Evolutionary conservation across 2,329 filamentous ascomycete species (phyloP).

Genomic region (Aotearoamyces nothofagi): DNA sequence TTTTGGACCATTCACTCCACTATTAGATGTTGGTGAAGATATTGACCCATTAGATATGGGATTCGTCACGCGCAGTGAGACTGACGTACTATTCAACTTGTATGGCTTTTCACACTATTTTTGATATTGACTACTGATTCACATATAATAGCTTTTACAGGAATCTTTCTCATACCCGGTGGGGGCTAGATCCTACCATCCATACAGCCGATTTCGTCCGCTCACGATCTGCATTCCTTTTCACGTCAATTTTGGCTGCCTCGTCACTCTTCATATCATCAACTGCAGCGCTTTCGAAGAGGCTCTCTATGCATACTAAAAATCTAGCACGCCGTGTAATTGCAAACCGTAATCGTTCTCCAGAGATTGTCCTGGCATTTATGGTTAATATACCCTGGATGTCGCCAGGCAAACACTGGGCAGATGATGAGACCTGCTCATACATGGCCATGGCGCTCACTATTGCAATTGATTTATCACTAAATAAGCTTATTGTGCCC

Average conservation of each 20-base stretch:
- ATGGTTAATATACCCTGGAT: constrained; percentile 69
- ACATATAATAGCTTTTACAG: constrained; percentile 41
- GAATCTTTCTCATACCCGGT: constrained; percentile 56
- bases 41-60: constrained; percentile 57
- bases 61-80: constrained; percentile 50
- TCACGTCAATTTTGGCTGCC: constrained; percentile 55
- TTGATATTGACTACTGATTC: constrained; percentile 4
- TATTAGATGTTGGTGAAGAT: constrained; percentile 45
- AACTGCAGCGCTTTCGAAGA: constrained; percentile 46
- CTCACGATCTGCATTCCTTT: constrained; percentile 52
- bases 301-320: constrained; percentile 49
- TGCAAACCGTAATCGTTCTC: constrained; percentile 45
- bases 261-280: constrained; percentile 53
- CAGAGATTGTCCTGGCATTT: constrained; percentile 60
- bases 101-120: constrained; percentile 22
- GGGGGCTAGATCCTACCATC: constrained; percentile 54
- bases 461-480: constrained; percentile 51
- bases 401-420: constrained; percentile 49
- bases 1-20: constrained; percentile 49
- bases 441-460: constrained; percentile 57
- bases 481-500: constrained; percentile 54
- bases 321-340: constrained; percentile 47
- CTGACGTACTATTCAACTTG: constrained; percentile 48
- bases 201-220: constrained; percentile 53
- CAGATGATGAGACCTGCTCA: constrained; percentile 58